A percentile compares a stretch with the other conserved stretches of the same genome.
Conservation (phyloP, 2,329 filamentous ascomycete species). For the Alternaria dauci region DNA sequence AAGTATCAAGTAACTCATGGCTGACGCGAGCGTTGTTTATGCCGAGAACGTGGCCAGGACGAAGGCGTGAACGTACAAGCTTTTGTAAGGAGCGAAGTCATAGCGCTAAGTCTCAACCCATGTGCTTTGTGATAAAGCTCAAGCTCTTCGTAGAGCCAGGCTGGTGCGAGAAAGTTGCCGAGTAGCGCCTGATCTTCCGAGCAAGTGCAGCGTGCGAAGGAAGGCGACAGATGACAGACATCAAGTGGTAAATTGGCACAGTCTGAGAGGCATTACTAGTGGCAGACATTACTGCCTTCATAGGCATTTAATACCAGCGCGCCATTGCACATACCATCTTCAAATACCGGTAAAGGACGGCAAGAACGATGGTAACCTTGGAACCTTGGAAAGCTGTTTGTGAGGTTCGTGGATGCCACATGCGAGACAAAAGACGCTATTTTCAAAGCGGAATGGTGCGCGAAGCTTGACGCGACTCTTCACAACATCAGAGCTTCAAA, state of each 20-base stretch:
- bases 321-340: background rate
- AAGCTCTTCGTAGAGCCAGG: background rate
- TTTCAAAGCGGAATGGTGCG: background rate
- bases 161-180: background rate
- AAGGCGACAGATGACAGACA: background rate
- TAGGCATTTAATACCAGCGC: background rate
- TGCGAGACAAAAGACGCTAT: background rate
- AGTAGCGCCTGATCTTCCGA: background rate
- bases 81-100: background rate
- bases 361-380: background rate
- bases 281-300: background rate
- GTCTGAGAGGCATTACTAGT: background rate
- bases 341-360: background rate
- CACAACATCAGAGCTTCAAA: background rate
- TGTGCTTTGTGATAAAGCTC: background rate
- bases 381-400: background rate
- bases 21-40: background rate
- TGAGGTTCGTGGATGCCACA: background rate
- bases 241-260: background rate
- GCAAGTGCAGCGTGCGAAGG: background rate
- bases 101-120: background rate
- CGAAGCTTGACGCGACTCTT: background rate
- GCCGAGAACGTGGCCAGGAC: background rate
- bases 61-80: background rate
- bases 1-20: background rate